phyloP scores from a whole-genome alignment of 2,329 filamentous ascomycete species.

The Byssoonygena ceratinophila region DNA sequence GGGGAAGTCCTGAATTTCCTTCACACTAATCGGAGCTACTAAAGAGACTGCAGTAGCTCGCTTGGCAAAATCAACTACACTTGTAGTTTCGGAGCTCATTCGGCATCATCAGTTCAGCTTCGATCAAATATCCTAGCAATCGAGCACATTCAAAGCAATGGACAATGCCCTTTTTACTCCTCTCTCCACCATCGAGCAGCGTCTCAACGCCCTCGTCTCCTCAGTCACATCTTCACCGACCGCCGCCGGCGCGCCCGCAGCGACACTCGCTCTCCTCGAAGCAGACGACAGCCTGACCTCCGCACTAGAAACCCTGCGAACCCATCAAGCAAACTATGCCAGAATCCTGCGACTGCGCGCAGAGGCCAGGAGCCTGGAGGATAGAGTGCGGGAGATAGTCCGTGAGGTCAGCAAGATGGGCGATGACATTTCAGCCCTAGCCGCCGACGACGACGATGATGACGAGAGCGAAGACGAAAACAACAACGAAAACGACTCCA shows the following conservation, averaged over 20 bases:
- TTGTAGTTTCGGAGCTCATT: too few relatives aligned
- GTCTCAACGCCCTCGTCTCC: slow-evolving; percentile 33
- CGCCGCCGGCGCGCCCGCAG: slow-evolving; percentile 34
- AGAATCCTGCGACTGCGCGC: slow-evolving; percentile 33
- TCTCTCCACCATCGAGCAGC: slow-evolving; percentile 34
- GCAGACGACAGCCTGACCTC: slow-evolving; percentile 35
- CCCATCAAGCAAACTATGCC: slow-evolving; percentile 37
- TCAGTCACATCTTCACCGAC: slow-evolving; percentile 37
- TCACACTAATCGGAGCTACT: too few relatives aligned
- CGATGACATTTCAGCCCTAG: slow-evolving; percentile 30
- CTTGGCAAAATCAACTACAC: too few relatives aligned
- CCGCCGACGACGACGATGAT: slow-evolving; percentile 25
- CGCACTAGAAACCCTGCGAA: slow-evolving; percentile 34
- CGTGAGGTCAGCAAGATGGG: slow-evolving; percentile 32
- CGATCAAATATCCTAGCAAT: too few relatives aligned
- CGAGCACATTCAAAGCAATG: too few relatives aligned
- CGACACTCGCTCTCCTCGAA: slow-evolving; percentile 31
- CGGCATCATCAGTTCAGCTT: too few relatives aligned
- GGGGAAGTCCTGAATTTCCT: too few relatives aligned
- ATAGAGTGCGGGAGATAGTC: slow-evolving; percentile 34
- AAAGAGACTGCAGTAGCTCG: too few relatives aligned
- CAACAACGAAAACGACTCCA: slow-evolving; percentile 13
- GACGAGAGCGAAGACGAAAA: slow-evolving; percentile 15
- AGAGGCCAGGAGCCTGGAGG: slow-evolving; percentile 33
- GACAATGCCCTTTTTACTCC: slow-evolving; percentile 31